Conservation (phyloP, 805 yeast species). For the Komagataella ulmi region DNA sequence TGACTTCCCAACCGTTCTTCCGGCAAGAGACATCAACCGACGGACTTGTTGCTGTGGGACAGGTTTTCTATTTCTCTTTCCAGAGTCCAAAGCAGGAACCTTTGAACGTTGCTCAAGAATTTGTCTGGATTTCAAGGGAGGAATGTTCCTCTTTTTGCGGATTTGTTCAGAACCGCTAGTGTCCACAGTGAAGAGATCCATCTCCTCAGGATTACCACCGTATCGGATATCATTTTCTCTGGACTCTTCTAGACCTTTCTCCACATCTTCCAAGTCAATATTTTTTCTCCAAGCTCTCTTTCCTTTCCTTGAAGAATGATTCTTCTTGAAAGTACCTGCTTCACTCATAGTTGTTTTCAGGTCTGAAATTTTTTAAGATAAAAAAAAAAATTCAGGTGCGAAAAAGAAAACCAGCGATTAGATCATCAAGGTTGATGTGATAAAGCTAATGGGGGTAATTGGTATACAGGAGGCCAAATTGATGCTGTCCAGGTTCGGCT, state of each 20-base stretch:
- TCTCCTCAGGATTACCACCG: slow-evolving; percentile 26
- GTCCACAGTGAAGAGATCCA: slow-evolving; percentile 49
- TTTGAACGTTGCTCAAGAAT: slow-evolving; percentile 71
- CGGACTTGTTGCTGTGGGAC: slow-evolving; percentile 51
- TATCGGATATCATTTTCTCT: slow-evolving; percentile 46
- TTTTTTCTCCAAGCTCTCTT: slow-evolving; percentile 90
- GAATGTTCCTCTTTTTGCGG: slow-evolving; percentile 22
- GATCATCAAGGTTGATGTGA: background rate
- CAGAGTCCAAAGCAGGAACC: slow-evolving; percentile 41
- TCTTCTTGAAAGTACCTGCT: slow-evolving; percentile 19
- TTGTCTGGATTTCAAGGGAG: slow-evolving; percentile 27
- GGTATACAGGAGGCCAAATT: background rate
- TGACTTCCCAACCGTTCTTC: slow-evolving; percentile 47
- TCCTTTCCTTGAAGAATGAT: slow-evolving; percentile 81
- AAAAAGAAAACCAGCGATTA: background rate
- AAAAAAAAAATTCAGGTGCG: background rate
- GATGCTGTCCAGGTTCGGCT: background rate
- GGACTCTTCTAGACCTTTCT: slow-evolving; percentile 50
- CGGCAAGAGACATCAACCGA: slow-evolving; percentile 63
- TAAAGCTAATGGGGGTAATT: background rate
- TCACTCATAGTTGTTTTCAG: background rate
- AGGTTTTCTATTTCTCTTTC: slow-evolving; percentile 22
- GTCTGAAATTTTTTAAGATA: background rate
- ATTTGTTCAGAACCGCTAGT: slow-evolving; percentile 42
- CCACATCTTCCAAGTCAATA: slow-evolving; percentile 74